Percentiles rank a stretch among this genome's conserved stretches.
Conservation (phyloP, 495 filamentous ascomycete genomes). For the Tuber magnatum region DNA sequence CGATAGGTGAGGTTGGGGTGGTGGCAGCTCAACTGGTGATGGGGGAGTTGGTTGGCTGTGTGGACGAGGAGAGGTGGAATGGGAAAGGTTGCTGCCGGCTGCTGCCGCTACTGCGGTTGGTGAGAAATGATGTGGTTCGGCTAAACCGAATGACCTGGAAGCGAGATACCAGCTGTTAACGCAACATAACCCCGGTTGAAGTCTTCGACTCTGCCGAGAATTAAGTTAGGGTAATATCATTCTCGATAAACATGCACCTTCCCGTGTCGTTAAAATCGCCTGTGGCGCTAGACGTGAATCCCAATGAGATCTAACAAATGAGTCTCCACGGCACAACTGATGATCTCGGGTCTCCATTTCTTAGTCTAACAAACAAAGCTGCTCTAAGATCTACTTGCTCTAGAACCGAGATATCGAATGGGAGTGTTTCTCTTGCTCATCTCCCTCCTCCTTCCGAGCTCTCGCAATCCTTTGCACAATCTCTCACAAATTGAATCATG, state of each 20-base stretch:
- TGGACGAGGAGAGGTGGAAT: neutral
- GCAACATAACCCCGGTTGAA: neutral
- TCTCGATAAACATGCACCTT: neutral
- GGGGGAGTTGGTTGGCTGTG: neutral
- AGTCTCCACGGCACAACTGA: neutral
- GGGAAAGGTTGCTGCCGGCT: neutral
- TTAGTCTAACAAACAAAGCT: neutral
- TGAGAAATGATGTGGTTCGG: neutral
- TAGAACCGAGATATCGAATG: neutral
- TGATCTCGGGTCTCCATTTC: neutral
- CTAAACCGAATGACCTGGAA: neutral
- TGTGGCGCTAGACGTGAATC: neutral
- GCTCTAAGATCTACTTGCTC: neutral
- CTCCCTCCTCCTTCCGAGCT: slow-evolving; percentile 7
- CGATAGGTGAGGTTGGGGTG: neutral
- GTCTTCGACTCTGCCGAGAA: neutral
- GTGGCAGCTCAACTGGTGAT: neutral
- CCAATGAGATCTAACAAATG: neutral
- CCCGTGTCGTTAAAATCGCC: neutral
- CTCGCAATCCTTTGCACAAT: slow-evolving; percentile 16
- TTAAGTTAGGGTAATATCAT: neutral
- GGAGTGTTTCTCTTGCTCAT: neutral
- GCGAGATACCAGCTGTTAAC: neutral
- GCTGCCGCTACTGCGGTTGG: neutral
- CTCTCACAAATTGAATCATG: slow-evolving; percentile 50